Base-by-base conservation (phyloP, 2,329 filamentous ascomycete species). In the Exophiala sp. region DNA sequence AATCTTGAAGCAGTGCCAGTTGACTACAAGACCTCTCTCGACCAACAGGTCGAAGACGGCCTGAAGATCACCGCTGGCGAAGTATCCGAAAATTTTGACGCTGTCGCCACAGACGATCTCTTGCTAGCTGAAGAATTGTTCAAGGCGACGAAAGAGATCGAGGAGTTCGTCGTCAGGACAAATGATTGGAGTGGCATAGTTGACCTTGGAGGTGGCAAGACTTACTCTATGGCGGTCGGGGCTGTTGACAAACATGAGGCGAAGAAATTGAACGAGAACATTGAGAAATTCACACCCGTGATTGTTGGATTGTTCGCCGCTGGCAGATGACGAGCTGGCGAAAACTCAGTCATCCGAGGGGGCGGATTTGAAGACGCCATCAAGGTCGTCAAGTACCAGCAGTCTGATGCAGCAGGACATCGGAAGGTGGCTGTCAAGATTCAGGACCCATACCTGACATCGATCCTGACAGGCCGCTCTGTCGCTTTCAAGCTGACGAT, bases 1-100 rank as follows among this genome's bases (percentile, higher is more conserved):
- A 58, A 54, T 4, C 43, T 68, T 45, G 66, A 65, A 41, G 67
- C 66, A 35, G 56, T 61, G 32, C 59, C 60, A 1, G 62, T 71
- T 52, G 65, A 70, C 57, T 70, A 69, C 57, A 68, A 69, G 55
- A 54, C 54, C 8, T 18, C 65, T 3, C 41, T 65, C 10, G 45
- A 56, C 3, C 64, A 67, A 6, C 62, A 68, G 39, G 62, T 70
- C 39, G 59, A 62, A 20, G 49, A 61, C 5, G 53, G 69, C 16
- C 55, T 65, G 21, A 34, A 39, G 2, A 52, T 65, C 32, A 71
- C 68, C 7, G 57, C 55, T 12, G 65, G 63, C 32, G 62, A 65
- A 9, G 50, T 68, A 8, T 57, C 59, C 45, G 59, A 62, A 3
- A 60, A 67, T 51, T 66, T 66, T 47, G 69, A 70, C 50, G 66